Evolutionary conservation across 768 basidiomycete species (phyloP), one percentile per base, ranked within the genome.

Genomic region (Tephrocybe rancida): DNA sequence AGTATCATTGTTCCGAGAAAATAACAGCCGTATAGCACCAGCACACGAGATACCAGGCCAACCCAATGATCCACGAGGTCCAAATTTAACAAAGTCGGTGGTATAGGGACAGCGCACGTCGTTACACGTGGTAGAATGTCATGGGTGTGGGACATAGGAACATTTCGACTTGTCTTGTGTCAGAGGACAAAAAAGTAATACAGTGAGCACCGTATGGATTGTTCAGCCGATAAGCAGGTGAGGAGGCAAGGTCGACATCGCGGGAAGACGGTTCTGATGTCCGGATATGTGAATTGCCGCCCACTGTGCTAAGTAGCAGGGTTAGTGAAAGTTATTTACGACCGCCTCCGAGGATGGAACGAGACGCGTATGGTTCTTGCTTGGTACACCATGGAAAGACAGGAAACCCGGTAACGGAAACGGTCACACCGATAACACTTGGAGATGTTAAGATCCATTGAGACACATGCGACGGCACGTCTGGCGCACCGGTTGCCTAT

Each of bases 81-180:
- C 26, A 48, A 6, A 22, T 13, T 3, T 24, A 22, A 11, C 22
- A 48, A 32, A 48, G 27, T 30, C 26, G 14, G 32, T 37, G n/a
- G 30, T 11, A 29, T 50, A 47, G 26, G 29, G 26, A 19, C 44
- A 16, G 26, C 24, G 19, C 11, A 30, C 18, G 34, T 27, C 27
- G n/a, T 21, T 19, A 53, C 58, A 50, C 52, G 48, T 45, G 55
- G 35, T 24, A 29, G 26, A 26, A 32, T 43, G 54, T 53, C 54
- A 56, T 56, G 55, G 24, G 51, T 27, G 3, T 26, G 21, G 21
- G 30, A 24, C 34, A 26, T 27, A 58, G n/a, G 43, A 46, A 32
- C 32, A 41, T n/a, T 10, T 14, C 24, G 13, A 16, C 43, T n/a
- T 48, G 25, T 52, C 21, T 10, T 26, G 27, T 11, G 26, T 14